Evolutionary conservation across 2,329 filamentous ascomycete genomes (phyloP).

Genomic region (Sarocladium oryzae): DNA sequence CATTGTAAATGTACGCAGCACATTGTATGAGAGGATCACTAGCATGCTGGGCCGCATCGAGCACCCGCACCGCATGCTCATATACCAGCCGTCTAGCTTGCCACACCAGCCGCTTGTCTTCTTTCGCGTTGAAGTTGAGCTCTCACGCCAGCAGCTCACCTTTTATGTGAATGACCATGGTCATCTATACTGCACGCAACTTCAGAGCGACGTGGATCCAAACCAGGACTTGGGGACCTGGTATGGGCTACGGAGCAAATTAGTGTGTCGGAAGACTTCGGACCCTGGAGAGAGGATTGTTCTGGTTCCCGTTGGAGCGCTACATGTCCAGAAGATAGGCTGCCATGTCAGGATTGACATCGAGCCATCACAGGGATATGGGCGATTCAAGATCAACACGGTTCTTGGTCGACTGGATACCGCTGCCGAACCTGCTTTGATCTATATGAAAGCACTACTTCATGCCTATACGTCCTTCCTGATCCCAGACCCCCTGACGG

Average conservation of each 20-base stretch:
- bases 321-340: slow-evolving; percentile 16
- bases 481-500: slow-evolving; percentile 41
- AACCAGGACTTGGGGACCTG: slow-evolving; percentile 54
- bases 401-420: slow-evolving; percentile 51
- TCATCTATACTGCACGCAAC: slow-evolving; percentile 40
- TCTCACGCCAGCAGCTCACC: slow-evolving; percentile 35
- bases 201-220: slow-evolving; percentile 45
- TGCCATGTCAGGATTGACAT: slow-evolving; percentile 13
- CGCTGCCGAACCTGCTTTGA: slow-evolving; percentile 45
- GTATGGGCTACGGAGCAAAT: slow-evolving; percentile 52
- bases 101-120: slow-evolving; percentile 33
- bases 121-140: slow-evolving; percentile 42
- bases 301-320: slow-evolving; percentile 44
- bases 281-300: slow-evolving; percentile 40
- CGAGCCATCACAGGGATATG: slow-evolving; percentile 28
- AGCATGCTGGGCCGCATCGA: slow-evolving; percentile 39
- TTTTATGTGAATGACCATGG: slow-evolving; percentile 42
- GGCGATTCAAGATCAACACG: slow-evolving; percentile 45
- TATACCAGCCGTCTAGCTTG: slow-evolving; percentile 29
- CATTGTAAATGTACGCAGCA: slow-evolving; percentile 44
- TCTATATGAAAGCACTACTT: slow-evolving; percentile 50
- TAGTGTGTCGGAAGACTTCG: slow-evolving; percentile 27
- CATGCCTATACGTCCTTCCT: slow-evolving; percentile 47
- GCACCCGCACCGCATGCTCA: slow-evolving; percentile 12
- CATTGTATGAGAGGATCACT: slow-evolving; percentile 30